Percentiles rank a stretch among this genome's conserved stretches.
phyloP scores from a whole-genome alignment of 1,139 yeast genomes.

The Suhomyces terraborum region DNA sequence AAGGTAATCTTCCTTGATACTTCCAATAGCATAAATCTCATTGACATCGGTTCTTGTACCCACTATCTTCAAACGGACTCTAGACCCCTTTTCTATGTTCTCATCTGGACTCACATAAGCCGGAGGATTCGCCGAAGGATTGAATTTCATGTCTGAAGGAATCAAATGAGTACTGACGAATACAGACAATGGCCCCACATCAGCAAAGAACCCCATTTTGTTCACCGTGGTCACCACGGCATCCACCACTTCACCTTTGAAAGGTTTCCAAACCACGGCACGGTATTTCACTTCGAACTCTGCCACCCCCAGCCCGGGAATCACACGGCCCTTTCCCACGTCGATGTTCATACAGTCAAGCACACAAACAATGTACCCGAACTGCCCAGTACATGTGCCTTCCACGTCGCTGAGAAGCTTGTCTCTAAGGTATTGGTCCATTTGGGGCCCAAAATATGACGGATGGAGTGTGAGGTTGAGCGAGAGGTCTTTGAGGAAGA shows the following conservation, averaged over 20 bases:
- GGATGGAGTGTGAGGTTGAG: constrained; percentile 93
- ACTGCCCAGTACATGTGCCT: constrained; percentile 98
- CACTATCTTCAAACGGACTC: constrained; percentile 91
- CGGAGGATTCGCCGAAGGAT: constrained; percentile 96
- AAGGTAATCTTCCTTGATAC: constrained; percentile 94
- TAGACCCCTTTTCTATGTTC: constrained; percentile 88
- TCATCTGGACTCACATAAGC: constrained; percentile 97
- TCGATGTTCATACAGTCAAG: constrained; percentile 93
- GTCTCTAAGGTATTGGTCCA: constrained; percentile 90
- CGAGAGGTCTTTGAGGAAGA: constrained; percentile 77
- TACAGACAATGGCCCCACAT: constrained; percentile 94
- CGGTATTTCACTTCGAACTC: constrained; percentile 95
- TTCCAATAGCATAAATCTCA: constrained; percentile 95
- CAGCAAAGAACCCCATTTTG: constrained; percentile 96
- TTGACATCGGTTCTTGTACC: constrained; percentile 98
- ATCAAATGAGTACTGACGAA: constrained; percentile 93
- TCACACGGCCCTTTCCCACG: constrained; percentile 90
- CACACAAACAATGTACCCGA: constrained; percentile 96
- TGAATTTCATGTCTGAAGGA: constrained; percentile 91
- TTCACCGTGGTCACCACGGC: constrained; percentile 93
- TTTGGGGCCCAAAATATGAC: constrained; percentile 95
- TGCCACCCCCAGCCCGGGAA: constrained; percentile 90
- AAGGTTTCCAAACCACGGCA: constrained; percentile 98
- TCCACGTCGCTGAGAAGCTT: constrained; percentile 93
- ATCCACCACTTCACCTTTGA: constrained; percentile 97